A percentile compares a stretch with the other conserved stretches of the same genome.
phyloP scores from a whole-genome alignment of 192 early-diverging fungal genomes.

The Phycomyces nitens region DNA sequence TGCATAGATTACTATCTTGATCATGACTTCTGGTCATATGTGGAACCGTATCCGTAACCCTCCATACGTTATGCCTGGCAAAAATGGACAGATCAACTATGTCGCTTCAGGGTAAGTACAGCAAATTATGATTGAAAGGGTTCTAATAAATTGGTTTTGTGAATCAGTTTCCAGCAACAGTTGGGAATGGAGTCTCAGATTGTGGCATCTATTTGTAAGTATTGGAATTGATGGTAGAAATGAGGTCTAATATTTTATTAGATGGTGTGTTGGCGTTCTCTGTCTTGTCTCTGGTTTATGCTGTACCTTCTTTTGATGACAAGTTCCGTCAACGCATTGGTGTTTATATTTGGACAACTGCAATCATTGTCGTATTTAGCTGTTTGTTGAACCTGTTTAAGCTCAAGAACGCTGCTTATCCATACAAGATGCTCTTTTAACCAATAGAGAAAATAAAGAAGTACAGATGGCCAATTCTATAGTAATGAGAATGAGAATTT shows the following conservation, averaged over 20 bases:
- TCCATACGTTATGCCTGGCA: constrained; percentile 52
- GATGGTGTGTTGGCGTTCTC: constrained; percentile 57
- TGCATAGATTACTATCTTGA: constrained; percentile 41
- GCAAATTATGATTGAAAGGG: not conserved
- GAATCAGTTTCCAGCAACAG: constrained; percentile 55
- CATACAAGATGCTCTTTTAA: constrained; percentile 56
- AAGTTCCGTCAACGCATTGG: constrained; percentile 50
- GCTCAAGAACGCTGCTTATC: constrained; percentile 70
- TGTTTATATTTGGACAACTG: constrained; percentile 53
- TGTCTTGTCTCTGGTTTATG: constrained; percentile 48
- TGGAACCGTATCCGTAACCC: constrained; percentile 81
- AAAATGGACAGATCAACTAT: constrained; percentile 52
- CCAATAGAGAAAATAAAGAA: not conserved
- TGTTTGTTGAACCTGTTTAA: constrained; percentile 63
- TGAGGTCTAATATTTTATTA: constrained; percentile 23
- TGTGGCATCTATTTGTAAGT: constrained; percentile 67
- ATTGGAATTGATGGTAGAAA: constrained; percentile 5
- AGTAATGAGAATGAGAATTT: too few relatives aligned
- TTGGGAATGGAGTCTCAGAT: constrained; percentile 71
- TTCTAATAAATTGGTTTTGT: not conserved
- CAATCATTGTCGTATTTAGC: constrained; percentile 67
- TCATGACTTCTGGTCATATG: constrained; percentile 81
- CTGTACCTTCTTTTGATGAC: constrained; percentile 54
- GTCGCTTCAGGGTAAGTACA: constrained; percentile 50
- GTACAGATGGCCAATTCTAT: too few relatives aligned